Conservation (phyloP, 2,329 filamentous ascomycete species). For the Fusarium neocosmosporiellum region DNA sequence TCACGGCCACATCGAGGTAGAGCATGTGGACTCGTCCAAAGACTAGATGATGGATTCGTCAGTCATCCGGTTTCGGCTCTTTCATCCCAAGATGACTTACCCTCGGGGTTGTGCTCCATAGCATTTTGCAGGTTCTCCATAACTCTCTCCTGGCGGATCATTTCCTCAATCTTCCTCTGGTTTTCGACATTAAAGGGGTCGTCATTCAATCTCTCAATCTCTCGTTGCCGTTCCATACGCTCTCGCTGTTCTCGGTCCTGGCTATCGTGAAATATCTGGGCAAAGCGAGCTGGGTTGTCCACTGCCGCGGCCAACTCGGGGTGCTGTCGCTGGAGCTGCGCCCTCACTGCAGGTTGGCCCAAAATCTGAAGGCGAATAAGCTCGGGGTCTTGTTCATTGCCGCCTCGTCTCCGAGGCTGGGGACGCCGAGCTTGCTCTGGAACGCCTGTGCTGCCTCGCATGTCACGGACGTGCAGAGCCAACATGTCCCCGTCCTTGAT, state of each 20-base stretch:
- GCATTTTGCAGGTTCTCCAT: conserved; percentile 97
- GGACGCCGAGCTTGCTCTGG: conserved; percentile 50
- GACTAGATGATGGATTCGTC: conserved; percentile 61
- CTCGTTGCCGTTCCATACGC: conserved; percentile 80
- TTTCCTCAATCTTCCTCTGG: conserved; percentile 93
- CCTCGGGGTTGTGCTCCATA: conserved; percentile 97
- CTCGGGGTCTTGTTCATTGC: conserved; percentile 75
- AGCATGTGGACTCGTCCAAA: conserved; percentile 97
- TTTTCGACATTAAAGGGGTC: conserved; percentile 95
- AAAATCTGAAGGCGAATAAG: conserved; percentile 84
- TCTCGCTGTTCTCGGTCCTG: conserved; percentile 77
- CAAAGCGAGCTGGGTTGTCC: conserved; percentile 81
- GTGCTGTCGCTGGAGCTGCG: conserved; percentile 76
- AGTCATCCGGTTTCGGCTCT: not conserved
- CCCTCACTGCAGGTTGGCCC: conserved; percentile 78
- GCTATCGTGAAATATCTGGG: conserved; percentile 75
- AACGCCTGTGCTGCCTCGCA: conserved; percentile 60
- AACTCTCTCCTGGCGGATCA: conserved; percentile 93
- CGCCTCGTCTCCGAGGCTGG: conserved; percentile 47
- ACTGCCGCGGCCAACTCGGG: conserved; percentile 82
- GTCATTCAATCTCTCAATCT: conserved; percentile 87
- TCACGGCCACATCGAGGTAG: conserved; percentile 95
- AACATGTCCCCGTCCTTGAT: conserved; percentile 94
- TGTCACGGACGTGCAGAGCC: conserved; percentile 80
- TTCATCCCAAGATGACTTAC: conserved; percentile 61